Conservation (phyloP, 768 basidiomycete genomes). For the Trametes meyenii region DNA sequence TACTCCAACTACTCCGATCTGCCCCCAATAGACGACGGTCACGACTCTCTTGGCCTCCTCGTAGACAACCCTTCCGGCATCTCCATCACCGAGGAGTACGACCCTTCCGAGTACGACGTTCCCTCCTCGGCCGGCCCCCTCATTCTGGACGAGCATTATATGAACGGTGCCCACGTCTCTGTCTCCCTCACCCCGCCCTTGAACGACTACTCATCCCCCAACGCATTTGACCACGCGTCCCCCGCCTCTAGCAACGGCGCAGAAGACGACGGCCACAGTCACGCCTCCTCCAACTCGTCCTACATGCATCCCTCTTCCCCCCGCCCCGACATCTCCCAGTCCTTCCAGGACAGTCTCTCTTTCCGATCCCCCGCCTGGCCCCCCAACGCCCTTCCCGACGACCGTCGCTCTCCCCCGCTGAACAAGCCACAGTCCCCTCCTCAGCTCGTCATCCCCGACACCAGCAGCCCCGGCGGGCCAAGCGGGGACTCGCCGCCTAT, state of each 20-base stretch:
- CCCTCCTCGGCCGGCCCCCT: slow-evolving; percentile 53
- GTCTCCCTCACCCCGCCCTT: slow-evolving; percentile 41
- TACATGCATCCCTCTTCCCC: slow-evolving; percentile 56
- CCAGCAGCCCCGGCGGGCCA: slow-evolving; percentile 43
- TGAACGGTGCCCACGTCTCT: slow-evolving; percentile 39
- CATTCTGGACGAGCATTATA: slow-evolving; percentile 61
- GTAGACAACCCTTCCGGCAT: slow-evolving; percentile 45
- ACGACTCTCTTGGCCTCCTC: slow-evolving; percentile 48
- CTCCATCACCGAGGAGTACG: slow-evolving; percentile 55
- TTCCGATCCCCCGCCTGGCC: slow-evolving; percentile 69
- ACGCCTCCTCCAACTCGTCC: slow-evolving; percentile 72
- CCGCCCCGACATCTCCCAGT: slow-evolving; percentile 55
- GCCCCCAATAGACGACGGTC: slow-evolving; percentile 33
- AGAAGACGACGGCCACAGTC: slow-evolving; percentile 52
- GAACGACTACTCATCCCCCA: slow-evolving; percentile 36
- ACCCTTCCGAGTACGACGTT: slow-evolving; percentile 73
- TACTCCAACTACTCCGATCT: slow-evolving; percentile 74
- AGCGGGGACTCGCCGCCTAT: slow-evolving; percentile 47
- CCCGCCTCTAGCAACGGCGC: slow-evolving; percentile 59
- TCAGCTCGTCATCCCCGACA: slow-evolving; percentile 59
- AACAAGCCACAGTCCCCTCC: slow-evolving; percentile 70
- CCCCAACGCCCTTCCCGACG: slow-evolving; percentile 44
- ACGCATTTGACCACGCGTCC: slow-evolving; percentile 63
- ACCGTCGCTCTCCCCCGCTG: slow-evolving; percentile 41
- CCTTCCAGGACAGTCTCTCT: slow-evolving; percentile 57